Base-by-base conservation (phyloP, 2,329 filamentous ascomycete species). In the Exophiala bonariae region DNA sequence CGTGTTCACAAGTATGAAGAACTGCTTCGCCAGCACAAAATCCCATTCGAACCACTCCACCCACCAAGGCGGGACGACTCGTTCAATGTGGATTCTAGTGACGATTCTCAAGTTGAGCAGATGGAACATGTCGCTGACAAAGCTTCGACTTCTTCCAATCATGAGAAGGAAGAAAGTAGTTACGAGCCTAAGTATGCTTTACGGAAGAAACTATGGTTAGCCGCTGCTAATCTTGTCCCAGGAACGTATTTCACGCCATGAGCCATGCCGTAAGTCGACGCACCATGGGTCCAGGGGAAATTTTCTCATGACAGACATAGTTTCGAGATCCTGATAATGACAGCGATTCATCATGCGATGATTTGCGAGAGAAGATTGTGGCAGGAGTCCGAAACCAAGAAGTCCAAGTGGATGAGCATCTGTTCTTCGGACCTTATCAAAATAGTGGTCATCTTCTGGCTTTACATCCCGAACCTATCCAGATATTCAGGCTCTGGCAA, bases 1-100 rank as follows among this genome's bases (percentile, higher is more conserved):
- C 80, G 84, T 14, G 70, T 89, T 19, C 79, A 77, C 42, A 78
- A 79, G 41, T 89, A 89, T 59, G 87, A 90, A 66, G 64, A 68
- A 4, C 68, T 90, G 34, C 71, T 90, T 20, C 74, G 75, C 41
- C 76, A 85, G 63, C 75, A 88, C 58, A 79, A 82, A 40, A 79
- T 90, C 59, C 68, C 75, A 22, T 87, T 89, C 56, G 81, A 88
- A 39, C 76, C 82, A 14, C 75, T 87, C 19, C 79, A 79, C 36
- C 68, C n/a, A 48, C 23, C 42, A 11, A 32, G 19, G 42, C 22
- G 19, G 7, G 45, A 46, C 16, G 13, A 34, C n/a, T 31, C 3
- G 23, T n/a, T 20, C 28, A 26, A 33, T 30, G 7, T 34, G 13
- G 33, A 17, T 6, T n/a, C 17, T 11, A 19, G 22, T 5, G n/a